Percentiles rank a stretch among this genome's conserved stretches.
phyloP scores from a whole-genome alignment of 768 basidiomycete genomes.

The Coprinellus micaceus region DNA sequence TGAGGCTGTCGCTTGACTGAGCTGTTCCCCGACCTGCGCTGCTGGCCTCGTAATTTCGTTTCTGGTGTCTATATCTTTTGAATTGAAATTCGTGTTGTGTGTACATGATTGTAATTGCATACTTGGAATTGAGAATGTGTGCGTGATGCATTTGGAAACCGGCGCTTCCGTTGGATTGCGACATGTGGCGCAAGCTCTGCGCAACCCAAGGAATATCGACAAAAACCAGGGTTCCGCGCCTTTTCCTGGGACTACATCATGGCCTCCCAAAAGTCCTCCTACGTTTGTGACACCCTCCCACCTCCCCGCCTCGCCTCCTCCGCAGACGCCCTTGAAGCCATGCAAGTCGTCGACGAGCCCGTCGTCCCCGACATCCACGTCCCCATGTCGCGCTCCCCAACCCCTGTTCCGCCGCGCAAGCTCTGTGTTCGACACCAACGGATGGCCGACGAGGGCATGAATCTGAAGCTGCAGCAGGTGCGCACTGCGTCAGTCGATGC shows the following conservation, averaged over 20 bases:
- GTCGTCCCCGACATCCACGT: conserved; percentile 14
- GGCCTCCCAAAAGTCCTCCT: conserved; percentile 23
- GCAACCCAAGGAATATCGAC: too few relatives aligned
- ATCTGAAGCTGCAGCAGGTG: conserved; percentile 87
- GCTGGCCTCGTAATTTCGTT: conserved; percentile 19
- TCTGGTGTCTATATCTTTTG: conserved; percentile 42
- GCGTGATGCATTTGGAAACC: conserved; percentile 16
- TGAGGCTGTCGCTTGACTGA: conserved; percentile 93
- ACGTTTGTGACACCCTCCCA: conserved; percentile 72
- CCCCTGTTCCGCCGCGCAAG: conserved; percentile 51
- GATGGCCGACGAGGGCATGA: conserved; percentile 95
- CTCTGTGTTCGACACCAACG: conserved; percentile 91
- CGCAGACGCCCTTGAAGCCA: not conserved
- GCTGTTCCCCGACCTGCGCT: conserved; percentile 19
- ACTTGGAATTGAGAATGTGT: conserved; percentile 14
- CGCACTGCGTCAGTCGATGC: conserved; percentile 20
- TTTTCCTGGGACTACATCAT: not conserved
- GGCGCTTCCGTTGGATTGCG: conserved; percentile 30
- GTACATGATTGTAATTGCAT: conserved; percentile 18
- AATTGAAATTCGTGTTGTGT: conserved; percentile 29
- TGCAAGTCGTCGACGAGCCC: conserved; percentile 11
- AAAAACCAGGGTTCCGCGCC: too few relatives aligned
- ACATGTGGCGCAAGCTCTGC: conserved; percentile 38
- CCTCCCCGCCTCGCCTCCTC: conserved; percentile 48
- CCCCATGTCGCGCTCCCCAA: conserved; percentile 10